phyloP scores from a whole-genome alignment of 2,329 filamentous ascomycete species.

The Trichoderma koningiopsis region DNA sequence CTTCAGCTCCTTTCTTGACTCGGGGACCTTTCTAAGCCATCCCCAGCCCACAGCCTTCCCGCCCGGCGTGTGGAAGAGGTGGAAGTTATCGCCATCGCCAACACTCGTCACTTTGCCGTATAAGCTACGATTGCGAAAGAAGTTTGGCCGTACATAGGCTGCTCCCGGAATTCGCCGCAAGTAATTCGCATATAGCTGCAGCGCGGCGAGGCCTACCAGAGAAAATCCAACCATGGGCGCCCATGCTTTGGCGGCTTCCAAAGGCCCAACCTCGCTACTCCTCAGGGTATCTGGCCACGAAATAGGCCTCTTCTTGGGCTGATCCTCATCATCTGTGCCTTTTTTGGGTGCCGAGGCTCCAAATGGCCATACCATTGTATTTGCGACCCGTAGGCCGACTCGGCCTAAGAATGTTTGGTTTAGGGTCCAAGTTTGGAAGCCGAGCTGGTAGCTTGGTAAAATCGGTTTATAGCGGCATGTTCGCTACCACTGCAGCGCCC shows the following conservation, averaged over 20 bases:
- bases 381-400: constrained; percentile 36
- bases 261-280: constrained; percentile 33
- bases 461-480: constrained; percentile 10
- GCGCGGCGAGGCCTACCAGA: constrained; percentile 41
- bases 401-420: constrained; percentile 11
- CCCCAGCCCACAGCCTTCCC: constrained; percentile 86
- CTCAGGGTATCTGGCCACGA: constrained; percentile 46
- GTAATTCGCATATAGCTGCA: constrained; percentile 69
- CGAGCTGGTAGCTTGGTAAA: background rate
- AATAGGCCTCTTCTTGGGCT: constrained; percentile 34
- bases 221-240: constrained; percentile 44
- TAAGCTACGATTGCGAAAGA: constrained; percentile 74
- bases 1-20: constrained; percentile 67
- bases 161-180: constrained; percentile 82
- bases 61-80: constrained; percentile 93
- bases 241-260: constrained; percentile 45
- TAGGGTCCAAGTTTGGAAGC: background rate
- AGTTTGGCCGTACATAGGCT: constrained; percentile 70
- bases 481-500: background rate
- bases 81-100: constrained; percentile 95
- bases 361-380: constrained; percentile 48
- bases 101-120: constrained; percentile 90
- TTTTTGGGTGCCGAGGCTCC: constrained; percentile 36
- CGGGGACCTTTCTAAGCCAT: constrained; percentile 79
- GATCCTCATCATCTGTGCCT: constrained; percentile 31